Conservation (phyloP, 2,329 filamentous ascomycete genomes). For the Bipolaris gigantea region DNA sequence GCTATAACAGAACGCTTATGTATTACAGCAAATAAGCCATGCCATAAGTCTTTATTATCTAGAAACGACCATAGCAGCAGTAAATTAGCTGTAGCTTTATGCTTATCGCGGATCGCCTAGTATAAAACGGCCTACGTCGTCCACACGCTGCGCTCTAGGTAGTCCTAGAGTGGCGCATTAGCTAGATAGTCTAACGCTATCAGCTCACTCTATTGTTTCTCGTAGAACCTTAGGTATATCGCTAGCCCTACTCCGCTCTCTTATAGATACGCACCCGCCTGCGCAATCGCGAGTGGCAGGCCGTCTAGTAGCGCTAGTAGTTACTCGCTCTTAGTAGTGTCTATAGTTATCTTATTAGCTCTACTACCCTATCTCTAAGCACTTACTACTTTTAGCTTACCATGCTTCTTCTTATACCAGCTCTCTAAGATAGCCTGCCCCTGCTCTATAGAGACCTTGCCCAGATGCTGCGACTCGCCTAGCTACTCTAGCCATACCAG, state of each 20-base stretch:
- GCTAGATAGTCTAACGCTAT: slow-evolving; percentile 12
- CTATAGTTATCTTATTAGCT: slow-evolving; percentile 15
- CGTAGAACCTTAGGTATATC: slow-evolving; percentile 29
- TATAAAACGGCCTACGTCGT: slow-evolving; percentile 41
- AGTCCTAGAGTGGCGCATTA: slow-evolving; percentile 25
- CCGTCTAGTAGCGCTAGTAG: slow-evolving; percentile 23
- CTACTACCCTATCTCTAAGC: neutral
- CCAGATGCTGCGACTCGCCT: slow-evolving; percentile 17
- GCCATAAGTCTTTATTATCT: slow-evolving; percentile 31
- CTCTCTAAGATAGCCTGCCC: slow-evolving; percentile 21
- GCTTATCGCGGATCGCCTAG: slow-evolving; percentile 26
- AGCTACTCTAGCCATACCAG: slow-evolving; percentile 21
- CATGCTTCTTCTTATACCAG: slow-evolving; percentile 16
- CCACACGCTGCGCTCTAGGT: slow-evolving; percentile 30
- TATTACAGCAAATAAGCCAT: slow-evolving; percentile 24
- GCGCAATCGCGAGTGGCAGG: slow-evolving; percentile 27
- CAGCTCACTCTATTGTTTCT: slow-evolving; percentile 31
- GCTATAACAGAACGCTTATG: slow-evolving; percentile 3
- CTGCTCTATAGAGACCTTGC: slow-evolving; percentile 15
- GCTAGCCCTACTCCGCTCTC: slow-evolving; percentile 19
- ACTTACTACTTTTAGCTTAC: slow-evolving; percentile 9
- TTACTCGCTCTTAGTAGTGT: slow-evolving; percentile 8
- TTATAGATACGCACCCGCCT: slow-evolving; percentile 27
- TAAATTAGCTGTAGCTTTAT: slow-evolving; percentile 24
- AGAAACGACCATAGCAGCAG: slow-evolving; percentile 36